phyloP scores from a whole-genome alignment of 305 asterid species.

The Fraxinus baroniana region DNA sequence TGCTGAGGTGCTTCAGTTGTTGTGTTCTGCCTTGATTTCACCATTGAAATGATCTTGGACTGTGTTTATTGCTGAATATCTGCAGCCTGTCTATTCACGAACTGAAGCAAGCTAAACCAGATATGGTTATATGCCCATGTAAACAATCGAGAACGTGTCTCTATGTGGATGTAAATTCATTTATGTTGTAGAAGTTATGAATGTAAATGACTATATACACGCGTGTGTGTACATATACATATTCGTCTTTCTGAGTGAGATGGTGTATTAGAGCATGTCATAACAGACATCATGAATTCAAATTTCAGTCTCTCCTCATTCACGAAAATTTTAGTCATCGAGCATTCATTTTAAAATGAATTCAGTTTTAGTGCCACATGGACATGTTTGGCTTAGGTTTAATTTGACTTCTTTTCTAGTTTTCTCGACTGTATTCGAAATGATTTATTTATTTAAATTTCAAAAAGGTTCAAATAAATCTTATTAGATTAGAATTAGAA shows the following conservation, averaged over 20 bases:
- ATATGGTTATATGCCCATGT: neutral
- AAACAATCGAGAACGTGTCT: neutral
- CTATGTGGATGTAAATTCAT: neutral
- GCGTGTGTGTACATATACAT: no score
- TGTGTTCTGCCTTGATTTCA: conserved; percentile 23
- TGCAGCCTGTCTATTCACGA: neutral
- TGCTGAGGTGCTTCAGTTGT: conserved; percentile 29
- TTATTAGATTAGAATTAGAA: no score
- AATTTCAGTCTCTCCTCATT: neutral
- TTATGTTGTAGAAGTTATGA: neutral
- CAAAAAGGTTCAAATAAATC: no score
- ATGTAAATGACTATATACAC: neutral
- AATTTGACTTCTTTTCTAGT: neutral
- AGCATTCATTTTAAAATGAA: neutral
- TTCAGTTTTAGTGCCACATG: neutral
- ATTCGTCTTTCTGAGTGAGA: neutral
- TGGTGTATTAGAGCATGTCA: neutral
- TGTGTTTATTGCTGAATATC: neutral
- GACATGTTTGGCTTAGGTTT: neutral
- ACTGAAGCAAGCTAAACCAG: neutral
- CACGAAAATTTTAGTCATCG: neutral
- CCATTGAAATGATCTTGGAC: neutral
- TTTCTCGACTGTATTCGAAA: neutral
- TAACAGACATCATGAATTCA: neutral
- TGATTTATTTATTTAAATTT: no score